Conservation (phyloP, 306 rosid genomes). For the Urtica urens region DNA sequence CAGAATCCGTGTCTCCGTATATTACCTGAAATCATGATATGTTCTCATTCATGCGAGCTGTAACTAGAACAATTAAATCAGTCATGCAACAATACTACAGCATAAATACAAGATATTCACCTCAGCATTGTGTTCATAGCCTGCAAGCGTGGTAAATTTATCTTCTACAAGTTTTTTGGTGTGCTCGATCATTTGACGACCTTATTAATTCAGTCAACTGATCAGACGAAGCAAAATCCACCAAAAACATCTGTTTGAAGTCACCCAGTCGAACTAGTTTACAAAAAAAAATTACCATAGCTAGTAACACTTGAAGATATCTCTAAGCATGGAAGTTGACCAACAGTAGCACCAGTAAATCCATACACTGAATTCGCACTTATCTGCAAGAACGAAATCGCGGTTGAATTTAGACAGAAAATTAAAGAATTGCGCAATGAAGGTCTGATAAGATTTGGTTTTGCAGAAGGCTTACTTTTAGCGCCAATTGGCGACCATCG, state of each 20-base stretch:
- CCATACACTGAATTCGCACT: constrained; percentile 99
- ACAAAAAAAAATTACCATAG: constrained; percentile 47
- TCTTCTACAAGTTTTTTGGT: constrained; percentile 81
- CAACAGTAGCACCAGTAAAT: constrained; percentile 93
- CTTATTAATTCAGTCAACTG: constrained; percentile 35
- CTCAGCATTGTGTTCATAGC: constrained; percentile 85
- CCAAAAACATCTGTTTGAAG: constrained; percentile 5
- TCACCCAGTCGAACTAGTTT: constrained; percentile 4
- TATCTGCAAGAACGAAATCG: constrained; percentile 36
- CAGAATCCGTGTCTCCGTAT: constrained; percentile 95
- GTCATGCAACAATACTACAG: constrained; percentile 1
- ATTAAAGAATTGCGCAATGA: not conserved
- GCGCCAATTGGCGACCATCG: constrained; percentile 89
- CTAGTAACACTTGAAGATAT: constrained; percentile 99
- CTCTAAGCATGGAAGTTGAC: constrained; percentile 88
- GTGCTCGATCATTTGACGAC: constrained; percentile 95
- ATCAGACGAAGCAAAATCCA: constrained; percentile 18
- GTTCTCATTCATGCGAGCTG: not conserved
- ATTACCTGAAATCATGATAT: constrained; percentile 51
- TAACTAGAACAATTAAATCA: not conserved
- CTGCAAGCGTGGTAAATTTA: constrained; percentile 57
- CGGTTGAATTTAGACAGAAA: not conserved
- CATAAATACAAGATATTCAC: constrained; percentile 23
- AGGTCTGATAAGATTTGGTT: constrained; percentile 4
- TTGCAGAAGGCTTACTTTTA: constrained; percentile 46